Base-by-base conservation (phyloP, 2,329 filamentous ascomycete species). In the Akanthomyces dipterigenus region DNA sequence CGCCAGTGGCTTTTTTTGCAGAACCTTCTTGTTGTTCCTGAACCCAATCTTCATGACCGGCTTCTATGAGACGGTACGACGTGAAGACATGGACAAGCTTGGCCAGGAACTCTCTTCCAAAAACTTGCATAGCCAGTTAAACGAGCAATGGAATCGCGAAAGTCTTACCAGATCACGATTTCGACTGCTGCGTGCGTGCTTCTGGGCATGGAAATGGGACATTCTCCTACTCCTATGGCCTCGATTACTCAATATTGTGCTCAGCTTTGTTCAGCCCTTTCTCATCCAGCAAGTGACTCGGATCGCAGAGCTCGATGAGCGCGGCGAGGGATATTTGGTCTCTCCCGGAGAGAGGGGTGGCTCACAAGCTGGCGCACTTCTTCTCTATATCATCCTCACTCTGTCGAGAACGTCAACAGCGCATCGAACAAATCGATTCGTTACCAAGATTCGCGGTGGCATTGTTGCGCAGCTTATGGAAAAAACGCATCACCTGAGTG, bases 391-490 rank as follows among this genome's bases (percentile, higher is more conserved):
- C 28, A n/a, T 28, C 38, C 14, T 58, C 4, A 45, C 55, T 18
- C 11, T 38, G 28, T 36, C 55, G 14, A 49, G 14, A 28, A 24
- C 55, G 2, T n/a, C 43, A 12, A 16, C 20, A 9, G 4, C 8
- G 20, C 43, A 58, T 4, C 14, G 50, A 38, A 43, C 31, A 22
- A 43, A 53, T 45, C 70, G 71, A 20, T 64, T 69, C 31, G 69
- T 72, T 28, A 70, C 71, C 7, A 67, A 71, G 64, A 59, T 71
- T 31, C 70, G 74, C 9, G 72, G 68, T 2, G 67, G 64, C 3
- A 65, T 76, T 6, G 63, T 73, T 8, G 76, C 78, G 0, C 72
- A 81, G 65, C 76, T 85, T 16, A 83, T 80, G 65, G 72, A 75
- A 11, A 78, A 79, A 62, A 77, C 76, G 0, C 63, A 77, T 5